Percentiles rank a stretch among this genome's conserved stretches.
Conservation (phyloP, 2,329 filamentous ascomycete species). For the Rhytidhysteron rufulum region DNA sequence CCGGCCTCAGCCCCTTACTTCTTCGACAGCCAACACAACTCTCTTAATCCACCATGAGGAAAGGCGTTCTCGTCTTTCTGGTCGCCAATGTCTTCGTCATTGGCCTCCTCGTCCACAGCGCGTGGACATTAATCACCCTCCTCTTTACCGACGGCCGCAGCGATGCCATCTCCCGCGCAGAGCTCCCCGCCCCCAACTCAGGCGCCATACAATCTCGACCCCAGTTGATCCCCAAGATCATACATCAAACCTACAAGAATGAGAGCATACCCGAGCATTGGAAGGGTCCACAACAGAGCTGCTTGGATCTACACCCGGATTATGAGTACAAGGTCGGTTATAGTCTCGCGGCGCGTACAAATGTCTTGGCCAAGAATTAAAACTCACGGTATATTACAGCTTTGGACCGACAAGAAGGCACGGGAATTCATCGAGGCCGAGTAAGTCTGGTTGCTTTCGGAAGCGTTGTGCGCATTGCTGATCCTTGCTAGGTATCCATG, state of each 20-base stretch:
- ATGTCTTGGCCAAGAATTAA: conserved; percentile 15
- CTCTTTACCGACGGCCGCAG: conserved; percentile 64
- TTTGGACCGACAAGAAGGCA: conserved; percentile 71
- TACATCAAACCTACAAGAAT: conserved; percentile 74
- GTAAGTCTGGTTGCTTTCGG: conserved; percentile 18
- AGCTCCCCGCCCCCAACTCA: conserved; percentile 63
- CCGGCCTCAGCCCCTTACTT: not conserved
- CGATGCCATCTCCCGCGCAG: conserved; percentile 63
- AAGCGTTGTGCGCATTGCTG: conserved; percentile 4
- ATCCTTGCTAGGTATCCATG: conserved; percentile 58
- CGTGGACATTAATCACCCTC: conserved; percentile 68
- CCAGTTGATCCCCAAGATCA: conserved; percentile 70
- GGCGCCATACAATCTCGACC: conserved; percentile 53
- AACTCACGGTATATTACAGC: conserved; percentile 41
- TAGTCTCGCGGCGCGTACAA: not conserved
- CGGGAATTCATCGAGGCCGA: conserved; percentile 68
- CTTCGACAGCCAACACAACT: not conserved
- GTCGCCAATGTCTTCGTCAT: conserved; percentile 62
- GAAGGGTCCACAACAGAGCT: conserved; percentile 62
- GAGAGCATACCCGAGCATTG: conserved; percentile 65
- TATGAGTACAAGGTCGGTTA: conserved; percentile 69
- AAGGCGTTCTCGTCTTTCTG: conserved; percentile 60
- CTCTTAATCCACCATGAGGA: conserved; percentile 56
- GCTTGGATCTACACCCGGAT: conserved; percentile 63
- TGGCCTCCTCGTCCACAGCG: conserved; percentile 60